These are phyloP conservation scores for Agrocybe pediades DNA, from an alignment of 768 basidiomycete genomes.

Conservation along the genomic window DNA sequence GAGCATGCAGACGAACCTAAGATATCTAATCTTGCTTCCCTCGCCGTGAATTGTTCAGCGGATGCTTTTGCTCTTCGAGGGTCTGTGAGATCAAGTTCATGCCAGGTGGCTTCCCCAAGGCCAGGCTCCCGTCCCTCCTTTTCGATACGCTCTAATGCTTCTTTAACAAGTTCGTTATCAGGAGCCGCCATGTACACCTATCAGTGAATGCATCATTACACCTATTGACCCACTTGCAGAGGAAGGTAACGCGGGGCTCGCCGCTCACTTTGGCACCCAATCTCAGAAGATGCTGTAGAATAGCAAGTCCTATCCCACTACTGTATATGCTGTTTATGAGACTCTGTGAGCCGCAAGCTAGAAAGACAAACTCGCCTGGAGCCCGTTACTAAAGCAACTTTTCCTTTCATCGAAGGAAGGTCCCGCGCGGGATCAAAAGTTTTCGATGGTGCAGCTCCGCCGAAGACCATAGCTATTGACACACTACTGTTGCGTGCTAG, in stretches of 20 bases:
- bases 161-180: conserved; percentile 42
- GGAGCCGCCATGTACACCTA: conserved; percentile 55
- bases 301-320: conserved; percentile 44
- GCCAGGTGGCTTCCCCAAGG: conserved; percentile 46
- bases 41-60: conserved; percentile 48
- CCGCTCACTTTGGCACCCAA: conserved; percentile 47
- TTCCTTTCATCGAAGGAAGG: conserved; percentile 35
- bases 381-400: conserved; percentile 56
- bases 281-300: conserved; percentile 49
- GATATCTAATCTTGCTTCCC: conserved; percentile 55
- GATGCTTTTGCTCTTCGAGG: conserved; percentile 44
- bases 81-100: conserved; percentile 53
- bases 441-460: conserved; percentile 16
- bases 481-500: too few species aligned
- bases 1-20: conserved; percentile 34
- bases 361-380: conserved; percentile 32
- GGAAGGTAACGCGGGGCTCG: too few species aligned
- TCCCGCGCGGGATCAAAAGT: conserved; percentile 13
- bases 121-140: conserved; percentile 40
- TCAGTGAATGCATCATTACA: too few species aligned
- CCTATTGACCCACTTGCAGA: too few species aligned
- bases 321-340: conserved; percentile 22
- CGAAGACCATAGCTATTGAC: conserved; percentile 1
- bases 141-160: conserved; percentile 38
- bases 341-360: too few species aligned